Percentiles rank a stretch among this genome's conserved stretches.
Conservation (phyloP, 345 rosid genomes). For the Ricinus communis region DNA sequence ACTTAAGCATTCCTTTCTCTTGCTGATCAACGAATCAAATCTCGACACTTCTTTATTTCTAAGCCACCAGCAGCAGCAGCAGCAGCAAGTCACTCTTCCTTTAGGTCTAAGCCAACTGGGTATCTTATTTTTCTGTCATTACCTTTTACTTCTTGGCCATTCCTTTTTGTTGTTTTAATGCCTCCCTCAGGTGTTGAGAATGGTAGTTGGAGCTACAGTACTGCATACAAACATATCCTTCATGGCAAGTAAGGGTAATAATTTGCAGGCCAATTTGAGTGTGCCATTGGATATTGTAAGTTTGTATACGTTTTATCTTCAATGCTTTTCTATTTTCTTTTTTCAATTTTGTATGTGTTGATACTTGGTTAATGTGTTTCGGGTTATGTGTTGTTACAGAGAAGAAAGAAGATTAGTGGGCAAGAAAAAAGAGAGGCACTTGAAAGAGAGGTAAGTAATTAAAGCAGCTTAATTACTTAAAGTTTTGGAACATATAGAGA, state of each 20-base stretch:
- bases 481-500: neutral
- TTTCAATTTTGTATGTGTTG: neutral
- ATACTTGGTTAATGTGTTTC: neutral
- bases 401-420: slow-evolving; percentile 60
- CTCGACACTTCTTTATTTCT: slow-evolving; percentile 13
- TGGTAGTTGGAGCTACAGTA: slow-evolving; percentile 1
- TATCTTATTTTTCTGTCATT: neutral
- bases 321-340: neutral
- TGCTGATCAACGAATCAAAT: slow-evolving; percentile 8
- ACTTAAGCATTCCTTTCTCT: neutral
- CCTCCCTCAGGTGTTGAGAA: slow-evolving; percentile 7
- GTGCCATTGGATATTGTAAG: slow-evolving; percentile 38
- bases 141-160: neutral
- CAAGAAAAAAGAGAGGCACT: slow-evolving; percentile 72
- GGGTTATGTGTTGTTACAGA: slow-evolving; percentile 34
- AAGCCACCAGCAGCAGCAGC: slow-evolving; percentile 21
- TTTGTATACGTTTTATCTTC: neutral
- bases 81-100: slow-evolving; percentile 38
- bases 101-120: slow-evolving; percentile 37
- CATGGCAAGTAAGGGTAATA: slow-evolving; percentile 26
- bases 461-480: too few species aligned
- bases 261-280: slow-evolving; percentile 11
- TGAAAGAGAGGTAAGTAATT: slow-evolving; percentile 81
- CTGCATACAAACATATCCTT: neutral
- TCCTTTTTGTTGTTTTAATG: slow-evolving; percentile 22